phyloP scores from a whole-genome alignment of 2,329 filamentous ascomycete genomes.

The Fusarium sp. region DNA sequence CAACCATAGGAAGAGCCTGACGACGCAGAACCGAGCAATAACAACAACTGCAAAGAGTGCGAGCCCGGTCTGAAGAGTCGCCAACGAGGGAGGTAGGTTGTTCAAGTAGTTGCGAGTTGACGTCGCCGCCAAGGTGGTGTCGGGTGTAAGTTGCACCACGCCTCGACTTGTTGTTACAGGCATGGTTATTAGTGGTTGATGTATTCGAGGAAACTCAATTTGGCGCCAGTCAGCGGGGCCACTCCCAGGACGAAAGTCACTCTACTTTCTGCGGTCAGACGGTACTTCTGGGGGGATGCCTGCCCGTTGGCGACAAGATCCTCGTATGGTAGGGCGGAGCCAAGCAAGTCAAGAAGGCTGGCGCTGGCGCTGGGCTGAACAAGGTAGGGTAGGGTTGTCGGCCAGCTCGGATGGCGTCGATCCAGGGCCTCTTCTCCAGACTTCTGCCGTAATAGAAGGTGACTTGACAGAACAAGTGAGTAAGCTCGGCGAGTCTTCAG shows the following conservation, averaged over 20 bases:
- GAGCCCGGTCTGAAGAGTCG: constrained; percentile 43
- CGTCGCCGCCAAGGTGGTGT: constrained; percentile 40
- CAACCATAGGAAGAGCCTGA: constrained; percentile 42
- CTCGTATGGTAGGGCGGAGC: constrained; percentile 44
- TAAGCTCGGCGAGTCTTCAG: constrained; percentile 26
- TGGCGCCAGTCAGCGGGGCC: constrained; percentile 47
- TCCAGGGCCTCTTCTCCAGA: constrained; percentile 12
- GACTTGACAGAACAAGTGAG: constrained; percentile 15
- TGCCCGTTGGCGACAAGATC: constrained; percentile 42
- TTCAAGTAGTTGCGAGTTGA: constrained; percentile 45
- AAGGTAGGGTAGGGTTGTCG: constrained; percentile 33
- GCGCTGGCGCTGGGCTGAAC: constrained; percentile 35
- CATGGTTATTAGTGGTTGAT: constrained; percentile 45
- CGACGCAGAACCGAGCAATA: constrained; percentile 46
- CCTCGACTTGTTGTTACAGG: constrained; percentile 47
- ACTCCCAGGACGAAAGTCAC: constrained; percentile 39
- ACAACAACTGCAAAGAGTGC: constrained; percentile 49
- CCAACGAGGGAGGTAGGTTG: constrained; percentile 43
- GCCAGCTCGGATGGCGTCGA: constrained; percentile 30
- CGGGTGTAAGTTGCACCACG: constrained; percentile 45
- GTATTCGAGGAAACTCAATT: constrained; percentile 42
- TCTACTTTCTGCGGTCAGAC: constrained; percentile 49
- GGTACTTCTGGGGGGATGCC: constrained; percentile 44
- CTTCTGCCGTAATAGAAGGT: constrained; percentile 16
- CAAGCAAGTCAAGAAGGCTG: constrained; percentile 39